Conservation (phyloP, 495 filamentous ascomycete species). For the Usnea hakonensis region DNA sequence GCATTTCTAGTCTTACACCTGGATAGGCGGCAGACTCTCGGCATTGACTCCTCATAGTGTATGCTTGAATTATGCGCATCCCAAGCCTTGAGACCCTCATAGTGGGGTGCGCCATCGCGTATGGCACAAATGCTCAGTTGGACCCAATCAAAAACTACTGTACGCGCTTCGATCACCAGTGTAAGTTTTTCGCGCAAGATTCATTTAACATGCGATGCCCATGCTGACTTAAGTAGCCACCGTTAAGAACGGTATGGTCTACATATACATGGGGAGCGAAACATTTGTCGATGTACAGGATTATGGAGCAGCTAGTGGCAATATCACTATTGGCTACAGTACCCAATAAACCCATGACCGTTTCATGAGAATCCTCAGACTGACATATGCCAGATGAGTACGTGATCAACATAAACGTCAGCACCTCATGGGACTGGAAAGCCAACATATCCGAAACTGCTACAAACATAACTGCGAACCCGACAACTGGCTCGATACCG, state of each 20-base stretch:
- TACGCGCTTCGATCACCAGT: conserved; percentile 31
- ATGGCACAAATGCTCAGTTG: neutral
- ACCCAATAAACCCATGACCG: neutral
- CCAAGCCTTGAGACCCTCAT: neutral
- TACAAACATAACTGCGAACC: conserved; percentile 28
- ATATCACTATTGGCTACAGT: conserved; percentile 25
- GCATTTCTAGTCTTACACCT: too few relatives aligned
- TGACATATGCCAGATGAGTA: conserved; percentile 29
- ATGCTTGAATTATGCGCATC: neutral
- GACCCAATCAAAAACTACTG: conserved; percentile 14
- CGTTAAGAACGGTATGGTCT: conserved; percentile 33
- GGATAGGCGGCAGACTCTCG: too few relatives aligned
- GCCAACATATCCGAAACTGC: conserved; percentile 31
- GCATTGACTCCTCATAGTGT: neutral
- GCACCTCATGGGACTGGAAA: conserved; percentile 38
- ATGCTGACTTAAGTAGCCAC: conserved; percentile 27
- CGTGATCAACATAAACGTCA: conserved; percentile 33
- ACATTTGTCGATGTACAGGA: conserved; percentile 24
- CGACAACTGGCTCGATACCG: conserved; percentile 23
- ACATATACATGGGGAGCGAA: conserved; percentile 35
- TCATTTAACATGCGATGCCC: too few relatives aligned
- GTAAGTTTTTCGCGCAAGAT: too few relatives aligned
- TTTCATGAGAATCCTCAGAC: neutral
- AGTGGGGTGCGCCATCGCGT: neutral
- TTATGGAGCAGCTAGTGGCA: conserved; percentile 16